A percentile compares a stretch with the other conserved stretches of the same genome.
phyloP scores from a whole-genome alignment of 2,329 filamentous ascomycete species.

The Drechslera avenae region DNA sequence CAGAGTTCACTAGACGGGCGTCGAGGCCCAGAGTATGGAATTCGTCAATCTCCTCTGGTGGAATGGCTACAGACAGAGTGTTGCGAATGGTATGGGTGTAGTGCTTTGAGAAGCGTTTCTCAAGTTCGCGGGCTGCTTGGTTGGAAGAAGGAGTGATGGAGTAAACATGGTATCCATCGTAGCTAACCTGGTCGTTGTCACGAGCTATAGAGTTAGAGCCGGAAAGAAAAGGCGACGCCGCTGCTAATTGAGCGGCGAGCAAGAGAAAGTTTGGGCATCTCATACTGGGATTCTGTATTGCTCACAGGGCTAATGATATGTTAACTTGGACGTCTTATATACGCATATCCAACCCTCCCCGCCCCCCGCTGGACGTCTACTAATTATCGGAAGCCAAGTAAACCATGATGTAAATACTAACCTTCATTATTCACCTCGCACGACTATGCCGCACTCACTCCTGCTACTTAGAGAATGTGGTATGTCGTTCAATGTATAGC shows the following conservation, averaged over 20 bases:
- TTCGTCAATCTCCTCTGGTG: slow-evolving; percentile 45
- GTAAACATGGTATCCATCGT: slow-evolving; percentile 29
- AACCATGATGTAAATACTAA: slow-evolving; percentile 6
- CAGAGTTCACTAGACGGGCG: slow-evolving; percentile 50
- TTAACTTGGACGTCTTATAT: background rate
- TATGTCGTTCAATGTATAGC: slow-evolving; percentile 4
- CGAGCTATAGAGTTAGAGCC: slow-evolving; percentile 2
- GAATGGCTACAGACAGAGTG: slow-evolving; percentile 44
- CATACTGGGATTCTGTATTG: background rate
- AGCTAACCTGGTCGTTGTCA: slow-evolving; percentile 7
- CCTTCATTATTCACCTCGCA: background rate
- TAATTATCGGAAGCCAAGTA: slow-evolving; percentile 1
- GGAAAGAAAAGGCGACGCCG: slow-evolving; percentile 15
- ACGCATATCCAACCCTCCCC: background rate
- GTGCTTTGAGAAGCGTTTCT: slow-evolving; percentile 21
- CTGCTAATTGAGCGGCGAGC: slow-evolving; percentile 18
- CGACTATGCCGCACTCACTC: background rate
- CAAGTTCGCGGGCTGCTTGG: slow-evolving; percentile 21
- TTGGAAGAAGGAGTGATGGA: slow-evolving; percentile 22
- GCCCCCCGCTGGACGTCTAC: slow-evolving; percentile 1
- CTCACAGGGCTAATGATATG: no score
- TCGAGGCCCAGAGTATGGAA: slow-evolving; percentile 48
- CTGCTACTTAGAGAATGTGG: slow-evolving; percentile 7
- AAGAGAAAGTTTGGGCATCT: slow-evolving; percentile 10
- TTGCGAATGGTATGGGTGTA: slow-evolving; percentile 29